Conservation (phyloP, 495 filamentous ascomycete species). For the Aspergillus sclerotioniger region DNA sequence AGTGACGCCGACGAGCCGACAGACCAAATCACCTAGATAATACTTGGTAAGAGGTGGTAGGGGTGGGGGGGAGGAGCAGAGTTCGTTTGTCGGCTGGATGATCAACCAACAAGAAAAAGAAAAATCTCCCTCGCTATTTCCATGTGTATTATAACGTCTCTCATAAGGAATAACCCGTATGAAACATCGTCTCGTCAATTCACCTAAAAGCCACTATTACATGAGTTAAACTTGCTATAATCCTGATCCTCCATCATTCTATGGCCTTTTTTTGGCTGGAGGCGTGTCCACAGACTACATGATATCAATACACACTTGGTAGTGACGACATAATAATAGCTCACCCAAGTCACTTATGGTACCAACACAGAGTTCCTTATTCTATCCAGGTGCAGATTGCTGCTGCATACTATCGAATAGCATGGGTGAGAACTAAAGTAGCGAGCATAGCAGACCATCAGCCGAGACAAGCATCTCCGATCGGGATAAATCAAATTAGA, state of each 20-base stretch:
- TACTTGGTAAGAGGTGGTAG: neutral
- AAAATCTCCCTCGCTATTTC: neutral
- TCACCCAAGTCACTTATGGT: neutral
- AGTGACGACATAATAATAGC: neutral
- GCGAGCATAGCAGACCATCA: constrained; percentile 5
- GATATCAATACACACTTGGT: neutral
- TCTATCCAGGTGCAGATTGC: constrained; percentile 1
- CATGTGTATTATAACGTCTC: neutral
- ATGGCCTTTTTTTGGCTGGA: neutral
- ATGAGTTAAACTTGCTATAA: too few species aligned
- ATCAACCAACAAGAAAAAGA: constrained; percentile 4
- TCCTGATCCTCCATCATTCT: too few species aligned
- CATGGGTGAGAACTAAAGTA: neutral
- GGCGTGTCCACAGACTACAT: neutral
- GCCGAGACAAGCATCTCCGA: constrained; percentile 8
- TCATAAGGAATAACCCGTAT: neutral
- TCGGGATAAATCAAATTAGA: constrained; percentile 10
- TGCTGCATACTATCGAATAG: neutral
- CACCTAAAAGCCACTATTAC: too few species aligned
- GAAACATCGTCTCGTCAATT: too few species aligned
- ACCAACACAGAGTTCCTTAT: neutral
- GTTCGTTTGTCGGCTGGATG: constrained; percentile 10
- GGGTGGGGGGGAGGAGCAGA: constrained; percentile 1
- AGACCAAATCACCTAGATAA: constrained; percentile 5
- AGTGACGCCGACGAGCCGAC: constrained; percentile 20